Evolutionary conservation across 805 yeast species (phyloP).

Genomic region (Nakazawaea laoshanensis): DNA sequence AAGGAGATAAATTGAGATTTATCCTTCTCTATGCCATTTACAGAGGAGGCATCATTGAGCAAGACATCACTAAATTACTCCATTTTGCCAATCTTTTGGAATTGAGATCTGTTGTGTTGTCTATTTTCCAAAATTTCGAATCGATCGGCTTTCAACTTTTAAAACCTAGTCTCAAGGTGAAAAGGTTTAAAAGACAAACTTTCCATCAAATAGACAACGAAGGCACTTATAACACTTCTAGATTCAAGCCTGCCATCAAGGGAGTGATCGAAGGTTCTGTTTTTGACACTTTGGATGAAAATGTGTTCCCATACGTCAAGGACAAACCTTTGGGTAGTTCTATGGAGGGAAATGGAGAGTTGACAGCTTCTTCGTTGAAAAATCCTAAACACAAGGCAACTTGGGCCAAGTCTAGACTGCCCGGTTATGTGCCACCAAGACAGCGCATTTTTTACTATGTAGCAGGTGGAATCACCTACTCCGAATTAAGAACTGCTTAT

Average conservation of each 20-base stretch:
- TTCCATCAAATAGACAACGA: constrained; percentile 48
- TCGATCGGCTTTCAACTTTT: constrained; percentile 25
- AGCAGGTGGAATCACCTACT: constrained; percentile 84
- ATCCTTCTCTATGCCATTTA: constrained; percentile 68
- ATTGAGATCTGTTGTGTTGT: constrained; percentile 34
- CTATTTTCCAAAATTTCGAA: constrained; percentile 49
- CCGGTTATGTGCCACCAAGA: constrained; percentile 20
- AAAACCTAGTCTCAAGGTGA: constrained; percentile 29
- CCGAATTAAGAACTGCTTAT: constrained; percentile 71
- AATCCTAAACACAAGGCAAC: constrained; percentile 68
- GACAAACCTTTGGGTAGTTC: constrained; percentile 60
- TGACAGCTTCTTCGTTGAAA: constrained; percentile 42
- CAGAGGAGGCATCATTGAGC: constrained; percentile 72
- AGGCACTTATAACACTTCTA: constrained; percentile 53
- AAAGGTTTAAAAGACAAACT: constrained; percentile 34
- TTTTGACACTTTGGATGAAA: constrained; percentile 45
- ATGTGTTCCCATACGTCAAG: constrained; percentile 62
- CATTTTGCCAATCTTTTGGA: constrained; percentile 38
- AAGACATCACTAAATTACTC: constrained; percentile 65
- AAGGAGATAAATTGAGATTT: constrained; percentile 66
- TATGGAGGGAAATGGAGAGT: constrained; percentile 11
- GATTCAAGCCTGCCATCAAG: constrained; percentile 66
- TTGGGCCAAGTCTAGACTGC: constrained; percentile 46
- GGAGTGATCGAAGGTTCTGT: constrained; percentile 45
- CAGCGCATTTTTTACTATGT: constrained; percentile 75